Base-by-base conservation (phyloP, 1,284 basidiomycete species). In the Cryptococcus floricola region DNA sequence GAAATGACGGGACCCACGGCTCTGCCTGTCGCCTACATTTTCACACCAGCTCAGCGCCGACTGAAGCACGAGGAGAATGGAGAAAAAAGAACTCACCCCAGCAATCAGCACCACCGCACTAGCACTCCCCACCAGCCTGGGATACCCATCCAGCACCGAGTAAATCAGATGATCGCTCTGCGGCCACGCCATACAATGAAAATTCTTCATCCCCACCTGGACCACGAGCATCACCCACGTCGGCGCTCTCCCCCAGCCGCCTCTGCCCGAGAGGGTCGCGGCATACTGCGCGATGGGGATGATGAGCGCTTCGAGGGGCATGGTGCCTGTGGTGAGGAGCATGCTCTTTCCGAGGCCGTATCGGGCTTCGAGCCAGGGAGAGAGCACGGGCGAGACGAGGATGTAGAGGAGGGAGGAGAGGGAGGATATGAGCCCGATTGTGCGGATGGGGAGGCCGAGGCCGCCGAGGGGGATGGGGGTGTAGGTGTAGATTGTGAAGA, bases 401-500 rank as follows among this genome's bases (percentile, higher is more conserved):
- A 68, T 53, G 44, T 65, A 63, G 9, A 58, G 10, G 10, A 63
- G 12, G 9, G 52, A 39, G 6, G 50, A 48, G 23, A 52, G 14
- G 8, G 60, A 50, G 45, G 55, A 56, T 18, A 68, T 39, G 0
- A 58, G n/a, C 12, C 67, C 67, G 23, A 67, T 68, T 1, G 39
- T 54, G 14, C 61, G 52, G 19, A 67, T 52, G 60, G 60, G 39
- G 9, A 67, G 52, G 8, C 57, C 66, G 12, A 63, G 56, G 18
- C 67, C 66, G 16, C 66, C 66, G 16, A 39, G 43, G 5, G 39
- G 7, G 4, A 59, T 52, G 5, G 39, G 13, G 10, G 66, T 66
- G 43, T 66, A 67, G 1, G 58, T 61, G 45, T 58, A 66, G 18
- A 66, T 57, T 0, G 59, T 58, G 51, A 59, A 60, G n/a, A 68